A percentile compares a stretch with the other conserved stretches of the same genome.
phyloP scores from a whole-genome alignment of 2,329 filamentous ascomycete genomes.

The Xylariaceae sp. region DNA sequence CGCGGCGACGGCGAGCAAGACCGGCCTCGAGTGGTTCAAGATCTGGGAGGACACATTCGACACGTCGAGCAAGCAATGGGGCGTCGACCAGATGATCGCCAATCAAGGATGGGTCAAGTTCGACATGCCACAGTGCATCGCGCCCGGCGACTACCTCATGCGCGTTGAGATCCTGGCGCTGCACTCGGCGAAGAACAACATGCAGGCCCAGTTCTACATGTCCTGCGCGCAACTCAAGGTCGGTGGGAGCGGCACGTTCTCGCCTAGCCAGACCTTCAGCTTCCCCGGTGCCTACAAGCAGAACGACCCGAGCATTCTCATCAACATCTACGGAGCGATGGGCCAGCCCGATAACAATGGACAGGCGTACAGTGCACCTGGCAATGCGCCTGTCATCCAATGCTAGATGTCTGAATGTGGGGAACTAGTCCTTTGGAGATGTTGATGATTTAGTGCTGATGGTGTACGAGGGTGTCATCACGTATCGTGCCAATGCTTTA shows the following conservation, averaged over 20 bases:
- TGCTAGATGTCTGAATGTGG: slow-evolving; percentile 21
- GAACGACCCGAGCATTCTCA: slow-evolving; percentile 47
- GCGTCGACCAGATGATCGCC: slow-evolving; percentile 48
- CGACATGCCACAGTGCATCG: slow-evolving; percentile 53
- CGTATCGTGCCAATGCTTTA: not conserved
- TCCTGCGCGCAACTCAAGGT: slow-evolving; percentile 47
- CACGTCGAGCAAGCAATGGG: slow-evolving; percentile 48
- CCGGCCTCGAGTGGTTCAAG: slow-evolving; percentile 56
- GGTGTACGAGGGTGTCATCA: not conserved
- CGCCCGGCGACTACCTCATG: slow-evolving; percentile 58
- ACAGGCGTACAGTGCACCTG: slow-evolving; percentile 44
- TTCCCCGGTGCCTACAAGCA: slow-evolving; percentile 50
- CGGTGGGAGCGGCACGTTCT: slow-evolving; percentile 42
- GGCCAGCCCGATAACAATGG: slow-evolving; percentile 47
- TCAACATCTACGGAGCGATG: slow-evolving; percentile 50
- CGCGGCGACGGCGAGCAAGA: slow-evolving; percentile 46
- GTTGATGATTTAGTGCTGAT: not conserved
- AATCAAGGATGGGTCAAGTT: slow-evolving; percentile 52
- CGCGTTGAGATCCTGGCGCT: slow-evolving; percentile 57
- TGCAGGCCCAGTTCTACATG: slow-evolving; percentile 48
- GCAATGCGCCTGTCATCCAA: slow-evolving; percentile 35
- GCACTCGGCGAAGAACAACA: slow-evolving; percentile 48
- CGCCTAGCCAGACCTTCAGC: slow-evolving; percentile 42
- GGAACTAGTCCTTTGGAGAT: not conserved
- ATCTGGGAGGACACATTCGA: slow-evolving; percentile 54